Percentiles rank a stretch among this genome's conserved stretches.
Conservation (phyloP, 345 rosid genomes). For the Salix dunnii region DNA sequence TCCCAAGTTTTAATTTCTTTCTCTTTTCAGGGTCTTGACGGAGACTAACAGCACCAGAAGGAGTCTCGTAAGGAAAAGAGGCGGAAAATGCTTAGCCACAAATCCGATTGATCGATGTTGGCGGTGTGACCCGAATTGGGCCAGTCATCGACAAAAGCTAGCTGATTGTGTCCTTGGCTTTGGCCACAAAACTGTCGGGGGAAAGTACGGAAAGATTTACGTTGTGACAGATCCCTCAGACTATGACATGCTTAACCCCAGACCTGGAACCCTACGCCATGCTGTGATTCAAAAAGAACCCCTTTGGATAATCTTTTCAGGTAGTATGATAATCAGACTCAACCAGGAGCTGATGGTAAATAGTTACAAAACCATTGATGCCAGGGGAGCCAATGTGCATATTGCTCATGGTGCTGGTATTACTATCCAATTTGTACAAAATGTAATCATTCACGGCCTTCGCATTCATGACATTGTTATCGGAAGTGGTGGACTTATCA, state of each 20-base stretch:
- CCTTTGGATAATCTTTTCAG: slow-evolving; percentile 68
- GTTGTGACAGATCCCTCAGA: slow-evolving; percentile 63
- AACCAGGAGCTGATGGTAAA: slow-evolving; percentile 60
- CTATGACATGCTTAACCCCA: slow-evolving; percentile 53
- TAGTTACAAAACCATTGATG: slow-evolving; percentile 78
- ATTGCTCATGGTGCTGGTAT: slow-evolving; percentile 64
- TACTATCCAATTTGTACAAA: slow-evolving; percentile 49
- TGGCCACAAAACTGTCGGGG: slow-evolving; percentile 59
- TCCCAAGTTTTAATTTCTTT: not conserved
- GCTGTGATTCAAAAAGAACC: slow-evolving; percentile 66
- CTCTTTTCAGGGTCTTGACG: slow-evolving; percentile 21
- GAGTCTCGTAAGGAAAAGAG: slow-evolving; percentile 13
- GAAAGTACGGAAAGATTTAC: slow-evolving; percentile 49
- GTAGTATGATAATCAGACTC: slow-evolving; percentile 57
- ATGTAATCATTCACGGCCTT: slow-evolving; percentile 63
- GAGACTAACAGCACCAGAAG: slow-evolving; percentile 51
- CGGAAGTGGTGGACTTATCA: slow-evolving; percentile 55
- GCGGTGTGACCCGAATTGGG: slow-evolving; percentile 75
- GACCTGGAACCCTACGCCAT: slow-evolving; percentile 66
- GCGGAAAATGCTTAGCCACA: slow-evolving; percentile 45
- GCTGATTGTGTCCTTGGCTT: slow-evolving; percentile 65
- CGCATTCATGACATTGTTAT: slow-evolving; percentile 51
- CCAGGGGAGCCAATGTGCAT: slow-evolving; percentile 58
- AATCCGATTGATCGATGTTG: slow-evolving; percentile 88
- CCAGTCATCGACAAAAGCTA: slow-evolving; percentile 45